Percentiles rank a stretch among this genome's conserved stretches.
These are phyloP conservation scores for Crataegus laevigata DNA, from an alignment of 306 rosid species.

Conservation along the genomic window DNA sequence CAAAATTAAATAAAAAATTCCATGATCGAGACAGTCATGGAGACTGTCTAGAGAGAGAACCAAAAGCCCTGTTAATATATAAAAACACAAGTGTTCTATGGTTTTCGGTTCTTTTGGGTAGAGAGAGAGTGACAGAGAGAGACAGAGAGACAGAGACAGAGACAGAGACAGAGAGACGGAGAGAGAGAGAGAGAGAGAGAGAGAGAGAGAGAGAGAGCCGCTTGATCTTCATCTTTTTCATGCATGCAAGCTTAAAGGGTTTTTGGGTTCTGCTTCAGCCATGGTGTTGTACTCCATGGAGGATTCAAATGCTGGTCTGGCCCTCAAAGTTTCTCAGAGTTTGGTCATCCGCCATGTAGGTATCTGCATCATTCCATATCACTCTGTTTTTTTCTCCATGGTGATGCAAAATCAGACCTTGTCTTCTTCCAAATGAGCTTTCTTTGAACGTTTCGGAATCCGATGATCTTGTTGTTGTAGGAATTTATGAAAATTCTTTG, in stretches of 20 bases:
- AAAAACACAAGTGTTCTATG: slow-evolving; percentile 25
- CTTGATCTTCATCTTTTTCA: slow-evolving; percentile 7
- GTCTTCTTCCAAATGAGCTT: slow-evolving; percentile 38
- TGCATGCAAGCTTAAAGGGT: slow-evolving; percentile 34
- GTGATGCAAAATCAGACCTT: slow-evolving; percentile 25
- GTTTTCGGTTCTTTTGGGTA: slow-evolving; percentile 51
- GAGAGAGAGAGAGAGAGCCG: not conserved
- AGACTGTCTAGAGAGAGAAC: not conserved
- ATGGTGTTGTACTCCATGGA: slow-evolving; percentile 43
- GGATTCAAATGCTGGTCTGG: slow-evolving; percentile 48
- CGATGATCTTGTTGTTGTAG: slow-evolving; percentile 82
- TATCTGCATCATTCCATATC: slow-evolving; percentile 39
- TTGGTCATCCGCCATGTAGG: slow-evolving; percentile 52
- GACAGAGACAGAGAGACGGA: slow-evolving; percentile 5
- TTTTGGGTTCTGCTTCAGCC: slow-evolving; percentile 29
- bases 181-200: not conserved
- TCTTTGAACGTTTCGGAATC: slow-evolving; percentile 76
- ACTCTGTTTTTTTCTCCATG: slow-evolving; percentile 2
- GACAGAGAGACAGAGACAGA: not conserved
- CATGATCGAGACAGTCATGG: slow-evolving; percentile 49
- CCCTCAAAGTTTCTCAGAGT: slow-evolving; percentile 45
- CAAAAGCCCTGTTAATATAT: slow-evolving; percentile 8
- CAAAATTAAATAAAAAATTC: slow-evolving; percentile 25
- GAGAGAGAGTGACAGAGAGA: not conserved
- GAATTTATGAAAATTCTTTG: slow-evolving; percentile 58